Evolutionary conservation across 2,329 filamentous ascomycete species (phyloP), one percentile per base, ranked within the genome.

Genomic region (Claviceps africana): DNA sequence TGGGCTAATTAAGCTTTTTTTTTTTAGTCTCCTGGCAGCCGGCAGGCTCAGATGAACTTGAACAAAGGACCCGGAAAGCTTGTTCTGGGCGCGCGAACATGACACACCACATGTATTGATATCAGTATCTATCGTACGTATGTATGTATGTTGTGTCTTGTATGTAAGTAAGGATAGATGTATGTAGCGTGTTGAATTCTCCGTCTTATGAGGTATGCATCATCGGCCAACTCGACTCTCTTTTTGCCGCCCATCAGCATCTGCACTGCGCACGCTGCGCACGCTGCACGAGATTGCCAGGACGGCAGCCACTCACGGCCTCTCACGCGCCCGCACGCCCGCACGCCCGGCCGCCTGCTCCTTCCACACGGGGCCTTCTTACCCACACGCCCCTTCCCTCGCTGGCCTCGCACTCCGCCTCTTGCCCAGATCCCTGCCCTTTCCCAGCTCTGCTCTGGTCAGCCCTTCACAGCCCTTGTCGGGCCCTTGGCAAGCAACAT

Each of bases 31-130:
- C n/a, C 5, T 21, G 40, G 21, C 40, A 17, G 40, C 40, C 17
- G 22, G 15, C 21, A 21, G 22, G 40, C 21, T 43, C 40, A 25
- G 19, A 15, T 45, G 45, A 37, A 22, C 19, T 28, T 40, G 25
- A 40, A 40, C 51, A 48, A 52, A 45, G 19, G 22, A 30, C 25
- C 45, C 15, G 17, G 37, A 49, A 45, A 49, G 51, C 46, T 52
- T 45, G 46, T 49, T 15, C 5, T 13, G 40, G 40, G 40, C 21
- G 11, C 21, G 21, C 40, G 22, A 43, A 15, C 33, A 37, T 37
- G 15, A 11, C 21, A 43, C n/a, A n/a, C n/a, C n/a, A n/a, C n/a
- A n/a, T n/a, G n/a, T n/a, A n/a, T n/a, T n/a, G n/a, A n/a, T n/a
- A n/a, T n/a, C n/a, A n/a, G n/a, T n/a, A n/a, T n/a, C n/a, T n/a